Percentiles rank a stretch among this genome's conserved stretches.
phyloP scores from a whole-genome alignment of 1,284 basidiomycete species.

The Ustilago hordei region DNA sequence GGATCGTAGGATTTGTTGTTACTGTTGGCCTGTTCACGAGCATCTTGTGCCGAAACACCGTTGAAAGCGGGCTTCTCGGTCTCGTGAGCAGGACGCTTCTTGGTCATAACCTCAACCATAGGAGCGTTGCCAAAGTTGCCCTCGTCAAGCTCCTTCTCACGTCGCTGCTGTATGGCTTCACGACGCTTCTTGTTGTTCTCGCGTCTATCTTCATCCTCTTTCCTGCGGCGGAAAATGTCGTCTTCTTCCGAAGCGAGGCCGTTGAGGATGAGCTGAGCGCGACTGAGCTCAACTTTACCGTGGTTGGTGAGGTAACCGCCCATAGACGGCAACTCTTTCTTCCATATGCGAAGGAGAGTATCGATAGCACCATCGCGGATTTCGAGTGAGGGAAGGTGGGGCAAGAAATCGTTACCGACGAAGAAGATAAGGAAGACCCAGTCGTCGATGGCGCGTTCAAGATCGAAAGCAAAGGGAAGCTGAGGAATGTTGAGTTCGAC shows the following conservation, averaged over 20 bases:
- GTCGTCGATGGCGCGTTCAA: constrained; percentile 98
- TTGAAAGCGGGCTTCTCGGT: constrained; percentile 52
- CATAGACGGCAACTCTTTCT: constrained; percentile 89
- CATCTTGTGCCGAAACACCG: constrained; percentile 37
- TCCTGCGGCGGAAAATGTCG: constrained; percentile 91
- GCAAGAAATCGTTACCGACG: constrained; percentile 99
- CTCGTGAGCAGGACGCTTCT: constrained; percentile 35
- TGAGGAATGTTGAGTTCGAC: constrained; percentile 88
- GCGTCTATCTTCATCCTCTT: constrained; percentile 91
- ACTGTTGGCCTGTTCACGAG: constrained; percentile 62
- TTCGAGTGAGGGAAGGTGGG: constrained; percentile 96
- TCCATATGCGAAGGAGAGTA: constrained; percentile 94
- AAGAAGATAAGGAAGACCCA: constrained; percentile 99
- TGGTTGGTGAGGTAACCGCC: constrained; percentile 96
- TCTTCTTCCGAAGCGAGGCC: constrained; percentile 92
- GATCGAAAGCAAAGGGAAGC: constrained; percentile 86
- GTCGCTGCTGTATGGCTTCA: constrained; percentile 73
- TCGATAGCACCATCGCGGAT: constrained; percentile 99
- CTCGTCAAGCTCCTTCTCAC: constrained; percentile 47
- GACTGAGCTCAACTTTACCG: constrained; percentile 85
- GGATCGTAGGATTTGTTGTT: constrained; percentile 48
- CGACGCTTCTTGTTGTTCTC: constrained; percentile 83
- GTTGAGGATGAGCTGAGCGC: constrained; percentile 93
- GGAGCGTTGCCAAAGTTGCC: constrained; percentile 46
- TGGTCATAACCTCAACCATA: constrained; percentile 35